These are phyloP conservation scores for Murraya koenigii DNA, from an alignment of 345 rosid genomes.

Conservation along the genomic window DNA sequence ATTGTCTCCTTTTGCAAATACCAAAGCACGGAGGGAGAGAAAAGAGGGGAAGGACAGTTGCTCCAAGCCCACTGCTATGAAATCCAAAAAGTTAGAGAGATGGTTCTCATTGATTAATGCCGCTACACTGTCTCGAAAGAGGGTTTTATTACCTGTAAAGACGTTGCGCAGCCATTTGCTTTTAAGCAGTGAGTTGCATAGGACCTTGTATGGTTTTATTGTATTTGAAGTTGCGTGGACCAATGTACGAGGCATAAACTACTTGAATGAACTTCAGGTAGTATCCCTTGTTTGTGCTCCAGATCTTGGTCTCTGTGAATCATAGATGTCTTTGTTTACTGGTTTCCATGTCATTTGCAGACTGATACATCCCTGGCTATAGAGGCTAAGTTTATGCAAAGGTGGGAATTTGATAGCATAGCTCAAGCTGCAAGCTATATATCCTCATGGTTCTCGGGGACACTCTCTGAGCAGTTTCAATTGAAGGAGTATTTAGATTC, in stretches of 20 bases:
- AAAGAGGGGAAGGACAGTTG: slow-evolving; percentile 36
- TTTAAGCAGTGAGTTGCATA: slow-evolving; percentile 63
- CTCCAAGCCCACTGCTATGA: slow-evolving; percentile 27
- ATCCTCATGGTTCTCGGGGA: slow-evolving; percentile 84
- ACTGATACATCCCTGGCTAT: slow-evolving; percentile 91
- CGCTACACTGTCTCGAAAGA: slow-evolving; percentile 50
- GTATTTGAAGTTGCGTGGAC: slow-evolving; percentile 88
- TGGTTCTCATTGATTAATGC: slow-evolving; percentile 77
- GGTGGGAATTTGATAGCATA: slow-evolving; percentile 98
- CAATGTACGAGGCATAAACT: slow-evolving; percentile 84
- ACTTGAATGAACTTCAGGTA: slow-evolving; percentile 94
- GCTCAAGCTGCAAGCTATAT: slow-evolving; percentile 62
- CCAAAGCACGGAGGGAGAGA: slow-evolving; percentile 55
- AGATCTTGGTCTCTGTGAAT: slow-evolving; percentile 9
- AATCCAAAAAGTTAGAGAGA: slow-evolving; percentile 42
- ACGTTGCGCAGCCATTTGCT: slow-evolving; percentile 56
- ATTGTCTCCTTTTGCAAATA: slow-evolving; percentile 93
- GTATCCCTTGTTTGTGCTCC: slow-evolving; percentile 13
- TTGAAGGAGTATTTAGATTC: slow-evolving; percentile 58
- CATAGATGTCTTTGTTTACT: slow-evolving; percentile 17
- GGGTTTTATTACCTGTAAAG: slow-evolving; percentile 64
- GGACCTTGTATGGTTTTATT: slow-evolving; percentile 84
- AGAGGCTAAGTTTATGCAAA: slow-evolving; percentile 82
- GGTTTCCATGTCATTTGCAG: slow-evolving; percentile 43
- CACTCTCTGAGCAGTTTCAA: slow-evolving; percentile 43